A percentile compares a stretch with the other conserved stretches of the same genome.
phyloP scores from a whole-genome alignment of 306 rosid genomes.

The Prunus mongolica region DNA sequence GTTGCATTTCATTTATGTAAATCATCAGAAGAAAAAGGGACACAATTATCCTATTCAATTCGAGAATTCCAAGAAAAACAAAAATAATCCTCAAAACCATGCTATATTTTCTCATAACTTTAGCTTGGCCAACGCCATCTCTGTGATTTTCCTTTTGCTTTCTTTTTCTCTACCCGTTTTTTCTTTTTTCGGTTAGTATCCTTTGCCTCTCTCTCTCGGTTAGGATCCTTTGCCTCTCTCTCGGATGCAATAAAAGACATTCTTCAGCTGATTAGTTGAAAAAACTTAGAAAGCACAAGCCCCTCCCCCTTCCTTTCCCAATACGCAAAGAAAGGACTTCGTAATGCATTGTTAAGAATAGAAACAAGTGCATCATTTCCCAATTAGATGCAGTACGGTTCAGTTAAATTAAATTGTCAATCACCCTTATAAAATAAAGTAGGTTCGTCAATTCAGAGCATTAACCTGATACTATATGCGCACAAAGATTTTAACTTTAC shows the following conservation, averaged over 20 bases:
- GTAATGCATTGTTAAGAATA: neutral
- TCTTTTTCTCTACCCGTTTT: neutral
- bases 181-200: neutral
- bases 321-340: neutral
- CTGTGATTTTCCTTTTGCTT: neutral
- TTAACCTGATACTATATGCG: neutral
- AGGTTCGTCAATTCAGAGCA: neutral
- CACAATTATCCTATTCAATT: neutral
- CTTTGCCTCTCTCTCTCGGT: neutral
- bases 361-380: neutral
- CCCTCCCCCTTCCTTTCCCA: neutral
- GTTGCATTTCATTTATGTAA: slow-evolving; percentile 2
- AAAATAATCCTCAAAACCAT: neutral
- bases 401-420: neutral
- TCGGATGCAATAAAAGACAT: neutral
- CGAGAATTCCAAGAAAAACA: slow-evolving; percentile 3
- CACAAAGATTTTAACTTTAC: neutral
- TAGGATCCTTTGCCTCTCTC: neutral
- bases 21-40: neutral
- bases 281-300: neutral
- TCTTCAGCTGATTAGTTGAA: neutral
- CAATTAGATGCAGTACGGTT: slow-evolving; percentile 1
- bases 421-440: neutral
- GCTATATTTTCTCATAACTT: neutral
- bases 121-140: neutral